Conservation (phyloP, 2,329 filamentous ascomycete species). For the Tolypocladium tropicale region DNA sequence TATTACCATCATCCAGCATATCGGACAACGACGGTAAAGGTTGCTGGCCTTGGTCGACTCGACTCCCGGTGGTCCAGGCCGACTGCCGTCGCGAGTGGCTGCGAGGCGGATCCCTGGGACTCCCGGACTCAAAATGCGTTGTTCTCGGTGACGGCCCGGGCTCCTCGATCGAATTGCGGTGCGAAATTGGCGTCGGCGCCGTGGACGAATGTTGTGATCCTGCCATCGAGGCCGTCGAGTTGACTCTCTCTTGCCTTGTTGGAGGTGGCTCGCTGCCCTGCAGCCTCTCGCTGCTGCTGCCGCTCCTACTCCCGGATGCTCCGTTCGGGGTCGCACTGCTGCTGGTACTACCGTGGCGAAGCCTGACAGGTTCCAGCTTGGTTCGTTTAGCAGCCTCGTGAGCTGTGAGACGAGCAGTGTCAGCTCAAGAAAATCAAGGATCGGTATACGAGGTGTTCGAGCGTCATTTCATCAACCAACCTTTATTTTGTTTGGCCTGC, state of each 20-base stretch:
- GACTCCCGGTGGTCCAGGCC: constrained; percentile 8
- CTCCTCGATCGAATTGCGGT: constrained; percentile 31
- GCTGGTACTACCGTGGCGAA: constrained; percentile 27
- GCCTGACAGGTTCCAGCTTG: constrained; percentile 31
- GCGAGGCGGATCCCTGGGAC: constrained; percentile 14
- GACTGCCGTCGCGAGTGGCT: constrained; percentile 16
- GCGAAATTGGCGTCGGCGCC: constrained; percentile 22
- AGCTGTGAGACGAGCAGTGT: constrained; percentile 6
- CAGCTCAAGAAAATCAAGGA: constrained; percentile 1
- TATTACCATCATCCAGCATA: constrained; percentile 29
- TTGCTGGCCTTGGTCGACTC: constrained; percentile 16
- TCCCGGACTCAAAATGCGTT: constrained; percentile 23
- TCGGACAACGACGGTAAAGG: constrained; percentile 37
- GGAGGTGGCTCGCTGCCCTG: constrained; percentile 38
- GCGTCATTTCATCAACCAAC: constrained; percentile 22
- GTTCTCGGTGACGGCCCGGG: constrained; percentile 30
- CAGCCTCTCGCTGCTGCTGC: constrained; percentile 37
- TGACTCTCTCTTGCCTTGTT: constrained; percentile 34
- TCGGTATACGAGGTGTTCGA: neutral
- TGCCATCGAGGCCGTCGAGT: constrained; percentile 34
- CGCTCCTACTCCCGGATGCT: constrained; percentile 30
- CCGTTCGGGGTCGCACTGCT: constrained; percentile 28
- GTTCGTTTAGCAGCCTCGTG: constrained; percentile 35
- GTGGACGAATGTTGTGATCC: constrained; percentile 34
- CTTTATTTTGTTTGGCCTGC: constrained; percentile 48